Percentiles rank a stretch among this genome's conserved stretches.
phyloP scores from a whole-genome alignment of 352 stramenopile species.

The Thraustochytrium sp. region DNA sequence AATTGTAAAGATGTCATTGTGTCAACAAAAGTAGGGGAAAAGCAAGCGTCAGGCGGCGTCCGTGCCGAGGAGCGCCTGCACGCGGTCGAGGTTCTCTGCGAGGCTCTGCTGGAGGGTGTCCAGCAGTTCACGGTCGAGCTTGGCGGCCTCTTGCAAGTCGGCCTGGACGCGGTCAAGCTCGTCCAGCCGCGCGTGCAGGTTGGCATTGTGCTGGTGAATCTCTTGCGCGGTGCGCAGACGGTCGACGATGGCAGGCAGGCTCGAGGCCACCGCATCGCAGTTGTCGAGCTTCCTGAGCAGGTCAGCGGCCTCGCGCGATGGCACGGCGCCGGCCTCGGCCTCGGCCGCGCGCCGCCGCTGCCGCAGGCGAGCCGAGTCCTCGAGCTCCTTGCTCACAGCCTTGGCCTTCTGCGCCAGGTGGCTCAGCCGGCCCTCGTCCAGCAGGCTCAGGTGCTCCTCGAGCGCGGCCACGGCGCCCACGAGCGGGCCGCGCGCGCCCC shows the following conservation, averaged over 20 bases:
- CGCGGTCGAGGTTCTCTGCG: not conserved
- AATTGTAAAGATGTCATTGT: too few relatives aligned
- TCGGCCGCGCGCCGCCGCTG: not conserved
- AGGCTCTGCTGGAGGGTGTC: conserved; percentile 8
- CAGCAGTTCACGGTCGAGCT: conserved; percentile 9
- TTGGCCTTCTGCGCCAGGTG: conserved; percentile 34
- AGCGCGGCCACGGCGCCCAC: not conserved
- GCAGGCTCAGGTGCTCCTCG: not conserved
- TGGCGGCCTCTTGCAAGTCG: not conserved
- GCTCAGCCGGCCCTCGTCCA: conserved; percentile 20
- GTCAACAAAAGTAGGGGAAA: not conserved
- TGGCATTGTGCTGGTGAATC: conserved; percentile 40
- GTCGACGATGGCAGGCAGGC: not conserved
- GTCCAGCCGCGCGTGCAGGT: conserved; percentile 29
- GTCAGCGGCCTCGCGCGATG: not conserved
- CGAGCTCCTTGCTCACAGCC: not conserved
- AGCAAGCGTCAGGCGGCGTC: not conserved
- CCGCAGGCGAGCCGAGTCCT: not conserved
- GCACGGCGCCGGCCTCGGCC: not conserved
- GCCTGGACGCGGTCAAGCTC: conserved; percentile 9
- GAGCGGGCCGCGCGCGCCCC: not conserved
- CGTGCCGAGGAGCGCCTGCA: conserved; percentile 4
- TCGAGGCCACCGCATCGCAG: not conserved
- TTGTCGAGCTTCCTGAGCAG: not conserved
- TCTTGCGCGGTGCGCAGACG: conserved; percentile 5